phyloP scores from a whole-genome alignment of 768 basidiomycete genomes.

The Rossbeevera mucosa region DNA sequence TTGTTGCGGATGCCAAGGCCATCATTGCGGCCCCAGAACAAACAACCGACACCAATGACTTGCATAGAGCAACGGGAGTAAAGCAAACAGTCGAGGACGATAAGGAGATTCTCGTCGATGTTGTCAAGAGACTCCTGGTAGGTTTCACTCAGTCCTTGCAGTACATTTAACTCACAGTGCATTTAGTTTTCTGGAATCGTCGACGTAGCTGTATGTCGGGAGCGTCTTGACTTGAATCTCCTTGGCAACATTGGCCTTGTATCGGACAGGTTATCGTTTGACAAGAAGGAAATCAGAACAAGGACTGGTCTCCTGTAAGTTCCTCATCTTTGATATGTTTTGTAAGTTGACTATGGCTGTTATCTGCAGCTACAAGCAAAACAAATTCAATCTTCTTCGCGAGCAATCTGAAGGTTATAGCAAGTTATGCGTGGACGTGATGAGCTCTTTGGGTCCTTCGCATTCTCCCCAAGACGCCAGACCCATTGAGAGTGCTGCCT shows the following conservation, averaged over 20 bases:
- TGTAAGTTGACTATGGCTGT: conserved; percentile 1
- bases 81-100: conserved; percentile 58
- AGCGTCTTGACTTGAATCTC: conserved; percentile 66
- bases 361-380: conserved; percentile 82
- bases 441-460: conserved; percentile 68
- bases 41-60: conserved; percentile 18
- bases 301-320: conserved; percentile 80
- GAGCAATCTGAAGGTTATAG: conserved; percentile 98
- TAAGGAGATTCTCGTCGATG: conserved; percentile 51
- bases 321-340: not conserved
- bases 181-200: conserved; percentile 57
- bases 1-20: conserved; percentile 50
- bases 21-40: conserved; percentile 33
- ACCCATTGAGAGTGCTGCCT: conserved; percentile 53
- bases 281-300: conserved; percentile 77
- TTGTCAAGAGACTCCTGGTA: conserved; percentile 63
- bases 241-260: conserved; percentile 64
- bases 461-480: conserved; percentile 65
- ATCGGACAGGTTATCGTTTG: conserved; percentile 57
- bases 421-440: conserved; percentile 82
- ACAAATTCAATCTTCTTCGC: conserved; percentile 95
- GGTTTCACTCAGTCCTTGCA: conserved; percentile 1
- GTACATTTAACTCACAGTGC: not conserved
- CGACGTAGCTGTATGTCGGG: conserved; percentile 58
- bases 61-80: conserved; percentile 35